phyloP scores from a whole-genome alignment of 2,329 filamentous ascomycete species.

The Knoxdaviesia proteae region DNA sequence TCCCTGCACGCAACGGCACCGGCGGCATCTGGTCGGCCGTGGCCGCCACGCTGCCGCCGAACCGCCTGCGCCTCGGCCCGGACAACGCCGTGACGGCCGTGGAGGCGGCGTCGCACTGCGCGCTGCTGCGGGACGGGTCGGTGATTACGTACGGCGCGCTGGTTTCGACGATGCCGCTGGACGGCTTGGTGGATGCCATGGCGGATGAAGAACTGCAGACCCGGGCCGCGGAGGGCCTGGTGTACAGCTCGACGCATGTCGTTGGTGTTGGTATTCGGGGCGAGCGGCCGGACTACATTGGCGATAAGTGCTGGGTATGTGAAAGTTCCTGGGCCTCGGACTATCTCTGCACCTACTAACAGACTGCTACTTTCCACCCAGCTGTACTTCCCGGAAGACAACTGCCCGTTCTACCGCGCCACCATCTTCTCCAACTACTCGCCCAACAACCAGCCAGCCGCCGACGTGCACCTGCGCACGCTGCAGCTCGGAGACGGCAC shows the following conservation, averaged over 20 bases:
- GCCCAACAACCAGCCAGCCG: conserved; percentile 83
- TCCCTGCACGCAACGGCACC: conserved; percentile 86
- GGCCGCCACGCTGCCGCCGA: conserved; percentile 73
- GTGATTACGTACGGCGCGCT: conserved; percentile 83
- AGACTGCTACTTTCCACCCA: conserved; percentile 13
- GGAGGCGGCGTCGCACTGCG: conserved; percentile 66
- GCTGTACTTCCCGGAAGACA: conserved; percentile 97
- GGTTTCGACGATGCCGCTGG: conserved; percentile 89
- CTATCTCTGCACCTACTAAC: no score
- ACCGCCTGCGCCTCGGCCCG: conserved; percentile 82
- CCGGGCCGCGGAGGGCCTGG: conserved; percentile 57
- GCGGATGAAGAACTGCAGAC: conserved; percentile 54
- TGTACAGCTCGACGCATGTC: conserved; percentile 94
- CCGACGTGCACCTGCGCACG: conserved; percentile 67
- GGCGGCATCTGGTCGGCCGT: conserved; percentile 99
- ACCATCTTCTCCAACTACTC: conserved; percentile 99
- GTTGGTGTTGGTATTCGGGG: conserved; percentile 91
- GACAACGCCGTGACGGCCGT: conserved; percentile 70
- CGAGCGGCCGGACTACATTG: conserved; percentile 78
- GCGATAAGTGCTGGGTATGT: conserved; percentile 93
- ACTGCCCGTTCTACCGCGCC: conserved; percentile 97
- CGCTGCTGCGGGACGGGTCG: conserved; percentile 65
- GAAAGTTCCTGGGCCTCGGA: background rate
- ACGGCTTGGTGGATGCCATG: conserved; percentile 72
- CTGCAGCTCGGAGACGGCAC: conserved; percentile 69